phyloP scores from a whole-genome alignment of 225 moss, liverwort and hornwort species.

The Thuidium tamariscinum region DNA sequence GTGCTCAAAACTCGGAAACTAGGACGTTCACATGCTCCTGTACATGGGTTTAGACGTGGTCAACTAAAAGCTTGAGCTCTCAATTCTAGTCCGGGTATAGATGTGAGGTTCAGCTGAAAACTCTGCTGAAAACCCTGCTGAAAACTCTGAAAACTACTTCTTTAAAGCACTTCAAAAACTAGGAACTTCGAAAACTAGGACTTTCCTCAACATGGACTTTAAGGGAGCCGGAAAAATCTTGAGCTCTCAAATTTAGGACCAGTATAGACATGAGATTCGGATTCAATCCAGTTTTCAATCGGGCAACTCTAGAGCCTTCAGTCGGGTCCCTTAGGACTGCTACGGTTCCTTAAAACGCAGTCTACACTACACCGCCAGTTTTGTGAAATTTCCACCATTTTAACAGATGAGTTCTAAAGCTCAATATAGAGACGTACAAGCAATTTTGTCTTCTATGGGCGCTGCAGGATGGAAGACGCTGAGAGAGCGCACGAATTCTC shows the following conservation, averaged over 20 bases:
- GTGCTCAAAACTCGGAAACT: background rate
- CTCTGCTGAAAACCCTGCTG: background rate
- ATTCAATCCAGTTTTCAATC: background rate
- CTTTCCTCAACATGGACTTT: background rate
- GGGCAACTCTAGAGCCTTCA: background rate
- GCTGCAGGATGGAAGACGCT: conserved; percentile 82
- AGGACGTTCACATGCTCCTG: background rate
- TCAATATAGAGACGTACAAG: conserved; percentile 26
- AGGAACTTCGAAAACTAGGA: background rate
- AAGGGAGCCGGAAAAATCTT: background rate
- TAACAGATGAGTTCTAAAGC: background rate
- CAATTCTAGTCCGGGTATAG: background rate
- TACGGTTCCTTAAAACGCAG: background rate
- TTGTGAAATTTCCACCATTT: background rate
- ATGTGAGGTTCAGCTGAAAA: background rate
- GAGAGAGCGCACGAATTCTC: conserved; percentile 85
- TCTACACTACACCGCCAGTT: background rate
- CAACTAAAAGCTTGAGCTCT: background rate
- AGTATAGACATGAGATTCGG: background rate
- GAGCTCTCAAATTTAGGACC: background rate
- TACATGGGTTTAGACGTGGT: background rate
- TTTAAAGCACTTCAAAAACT: background rate
- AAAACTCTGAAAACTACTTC: background rate
- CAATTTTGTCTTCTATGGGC: conserved; percentile 51
- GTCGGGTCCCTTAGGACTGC: background rate